Evolutionary conservation across 1,284 basidiomycete genomes (phyloP).

Genomic region (Pascua guehoae): DNA sequence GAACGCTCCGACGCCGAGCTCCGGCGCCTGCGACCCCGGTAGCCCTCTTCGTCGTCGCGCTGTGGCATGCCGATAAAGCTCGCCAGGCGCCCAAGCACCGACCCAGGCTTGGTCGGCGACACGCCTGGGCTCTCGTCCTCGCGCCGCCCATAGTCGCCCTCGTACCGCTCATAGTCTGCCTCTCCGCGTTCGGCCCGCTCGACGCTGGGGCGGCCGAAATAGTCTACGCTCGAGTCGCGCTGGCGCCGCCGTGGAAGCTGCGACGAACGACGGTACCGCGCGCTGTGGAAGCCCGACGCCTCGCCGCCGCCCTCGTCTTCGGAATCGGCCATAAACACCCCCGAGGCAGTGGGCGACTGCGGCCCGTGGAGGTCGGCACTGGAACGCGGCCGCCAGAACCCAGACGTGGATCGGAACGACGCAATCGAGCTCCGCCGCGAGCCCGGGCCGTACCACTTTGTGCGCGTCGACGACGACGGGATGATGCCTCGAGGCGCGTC

Average conservation of each 20-base stretch:
- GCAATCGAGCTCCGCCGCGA: conserved; percentile 31
- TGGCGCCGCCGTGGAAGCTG: conserved; percentile 1
- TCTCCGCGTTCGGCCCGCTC: conserved; percentile 2
- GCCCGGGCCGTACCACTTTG: conserved; percentile 26
- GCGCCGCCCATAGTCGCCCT: conserved; percentile 15
- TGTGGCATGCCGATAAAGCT: conserved; percentile 43
- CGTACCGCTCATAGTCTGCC: conserved; percentile 3
- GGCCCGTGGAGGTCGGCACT: conserved; percentile 14
- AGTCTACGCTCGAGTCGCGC: conserved; percentile 12
- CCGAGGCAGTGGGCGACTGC: conserved; percentile 31
- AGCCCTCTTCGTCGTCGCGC: conserved; percentile 19
- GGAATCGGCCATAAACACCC: conserved; percentile 39
- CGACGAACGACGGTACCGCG: conserved; percentile 3
- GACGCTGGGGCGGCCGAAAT: conserved; percentile 4
- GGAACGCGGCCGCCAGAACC: conserved; percentile 22
- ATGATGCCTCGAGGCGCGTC: conserved; percentile 24
- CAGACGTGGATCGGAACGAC: conserved; percentile 22
- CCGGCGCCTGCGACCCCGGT: conserved; percentile 10
- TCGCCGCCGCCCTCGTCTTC: conserved; percentile 35
- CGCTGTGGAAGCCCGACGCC: conserved; percentile 10
- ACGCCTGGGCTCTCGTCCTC: conserved; percentile 12
- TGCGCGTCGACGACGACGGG: conserved; percentile 40
- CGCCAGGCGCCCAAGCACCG: conserved; percentile 40
- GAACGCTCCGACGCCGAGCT: conserved; percentile 19
- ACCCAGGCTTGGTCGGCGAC: conserved; percentile 27